These are phyloP conservation scores for Hypomontagnella submonticulosa DNA, from an alignment of 495 filamentous ascomycete species.

Conservation along the genomic window DNA sequence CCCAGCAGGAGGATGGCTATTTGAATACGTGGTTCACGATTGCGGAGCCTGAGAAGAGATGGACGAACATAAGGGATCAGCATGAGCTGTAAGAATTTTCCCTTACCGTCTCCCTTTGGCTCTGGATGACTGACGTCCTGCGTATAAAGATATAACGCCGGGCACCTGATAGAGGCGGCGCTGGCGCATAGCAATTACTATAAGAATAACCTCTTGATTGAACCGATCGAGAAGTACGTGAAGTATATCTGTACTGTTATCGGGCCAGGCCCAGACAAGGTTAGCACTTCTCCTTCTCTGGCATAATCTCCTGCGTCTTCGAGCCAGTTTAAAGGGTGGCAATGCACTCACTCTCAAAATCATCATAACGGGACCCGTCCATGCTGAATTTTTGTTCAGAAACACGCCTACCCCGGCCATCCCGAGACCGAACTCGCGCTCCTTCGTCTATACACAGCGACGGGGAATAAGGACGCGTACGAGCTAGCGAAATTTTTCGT, in stretches of 20 bases:
- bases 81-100: conserved; percentile 65
- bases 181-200: conserved; percentile 63
- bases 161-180: conserved; percentile 70
- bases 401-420: conserved; percentile 69
- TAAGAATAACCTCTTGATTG: conserved; percentile 61
- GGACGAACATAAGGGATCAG: conserved; percentile 68
- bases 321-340: no score
- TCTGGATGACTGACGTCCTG: conserved; percentile 11
- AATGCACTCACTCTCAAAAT: no score
- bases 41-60: conserved; percentile 61
- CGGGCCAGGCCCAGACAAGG: conserved; percentile 59
- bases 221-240: conserved; percentile 65
- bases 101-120: not conserved
- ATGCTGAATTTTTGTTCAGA: conserved; percentile 26
- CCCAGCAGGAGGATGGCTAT: conserved; percentile 68
- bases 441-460: conserved; percentile 63
- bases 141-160: conserved; percentile 63
- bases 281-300: conserved; percentile 11
- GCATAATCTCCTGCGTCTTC: not conserved
- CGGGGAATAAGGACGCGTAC: conserved; percentile 58
- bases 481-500: conserved; percentile 66
- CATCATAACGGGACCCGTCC: not conserved
- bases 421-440: conserved; percentile 70
- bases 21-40: conserved; percentile 70
- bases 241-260: conserved; percentile 62